Evolutionary conservation across 2,329 filamentous ascomycete species (phyloP).

Genomic region (Microascus cirrosus): DNA sequence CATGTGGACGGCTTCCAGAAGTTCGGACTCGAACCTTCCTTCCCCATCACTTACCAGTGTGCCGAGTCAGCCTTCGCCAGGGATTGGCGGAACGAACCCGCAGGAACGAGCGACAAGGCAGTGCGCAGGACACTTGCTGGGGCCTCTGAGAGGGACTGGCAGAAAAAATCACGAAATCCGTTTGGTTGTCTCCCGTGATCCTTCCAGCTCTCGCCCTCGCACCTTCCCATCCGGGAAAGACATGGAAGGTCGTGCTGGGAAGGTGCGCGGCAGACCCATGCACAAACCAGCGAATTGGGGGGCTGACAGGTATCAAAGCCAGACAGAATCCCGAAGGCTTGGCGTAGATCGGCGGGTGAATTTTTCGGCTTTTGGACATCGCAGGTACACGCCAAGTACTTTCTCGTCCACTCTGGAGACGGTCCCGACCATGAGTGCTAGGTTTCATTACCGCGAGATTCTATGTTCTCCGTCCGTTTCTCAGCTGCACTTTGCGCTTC

Average conservation of each 20-base stretch:
- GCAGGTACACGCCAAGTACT: not conserved
- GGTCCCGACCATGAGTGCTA: too few relatives aligned
- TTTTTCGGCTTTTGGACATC: not conserved
- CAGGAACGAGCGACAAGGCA: too few relatives aligned
- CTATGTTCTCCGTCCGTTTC: too few relatives aligned
- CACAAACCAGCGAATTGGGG: not conserved
- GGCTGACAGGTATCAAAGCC: not conserved
- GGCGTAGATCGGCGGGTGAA: not conserved
- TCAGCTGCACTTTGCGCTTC: too few relatives aligned
- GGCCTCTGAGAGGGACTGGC: too few relatives aligned
- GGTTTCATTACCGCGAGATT: too few relatives aligned
- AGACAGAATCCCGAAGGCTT: not conserved
- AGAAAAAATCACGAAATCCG: not conserved
- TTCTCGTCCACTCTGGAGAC: not conserved
- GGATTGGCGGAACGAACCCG: too few relatives aligned
- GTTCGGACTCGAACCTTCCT: too few relatives aligned
- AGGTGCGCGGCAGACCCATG: not conserved
- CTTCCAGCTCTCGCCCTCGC: not conserved
- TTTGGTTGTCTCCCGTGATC: not conserved
- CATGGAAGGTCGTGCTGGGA: not conserved
- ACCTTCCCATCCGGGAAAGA: not conserved
- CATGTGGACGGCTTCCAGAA: too few relatives aligned
- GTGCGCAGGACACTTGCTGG: too few relatives aligned
- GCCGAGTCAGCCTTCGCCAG: too few relatives aligned
- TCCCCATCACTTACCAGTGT: too few relatives aligned